Evolutionary conservation across 2,329 filamentous ascomycete genomes (phyloP), one percentile per base, ranked within the genome.

Genomic region (Pseudogymnoascus sp.): DNA sequence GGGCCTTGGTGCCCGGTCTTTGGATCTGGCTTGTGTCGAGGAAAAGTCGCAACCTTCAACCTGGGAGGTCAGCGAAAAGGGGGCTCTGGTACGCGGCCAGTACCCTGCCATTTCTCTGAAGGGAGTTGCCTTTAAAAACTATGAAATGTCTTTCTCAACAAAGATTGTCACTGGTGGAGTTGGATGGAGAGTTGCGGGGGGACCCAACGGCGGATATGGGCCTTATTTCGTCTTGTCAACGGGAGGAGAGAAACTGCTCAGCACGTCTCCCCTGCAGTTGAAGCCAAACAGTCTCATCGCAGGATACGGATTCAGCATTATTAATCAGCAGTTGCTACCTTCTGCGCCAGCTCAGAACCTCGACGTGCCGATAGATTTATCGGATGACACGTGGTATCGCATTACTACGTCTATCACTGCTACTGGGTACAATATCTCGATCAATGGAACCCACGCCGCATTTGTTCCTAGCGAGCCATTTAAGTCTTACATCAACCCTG

Each of bases 151-250:
- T 0, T 76, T 77, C 57, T 67, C 68, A 1, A 71, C 71, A 2
- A 75, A 73, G 59, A 76, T 77, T 38, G 67, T 67, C 4, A 66
- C 69, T 15, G 74, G 71, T 5, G 75, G 75, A 2, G 70, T 69
- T 7, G 73, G 75, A n/a, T 77, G 73, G 74, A 67, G 65, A 7
- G 66, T 74, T 35, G 72, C 70, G 8, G 69, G 41, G 5, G 41
- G 37, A 3, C 64, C 66, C 4, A 53, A 53, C 9, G 47, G 47
- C 11, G 47, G 47, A n/a, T 65, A 63, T 22, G 66, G 65, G 12
- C 57, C 30, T 25, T 62, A 41, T 15, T 50, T 62, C 9, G 38
- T 62, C 14, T 33, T 64, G 50, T 63, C 59, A 6, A 38, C n/a
- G 12, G 47, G 47, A 3, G 11, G 47, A 1, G 7, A 25, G 2